Conservation (phyloP, 106 monocot genomes). For the Posidonia australis region DNA sequence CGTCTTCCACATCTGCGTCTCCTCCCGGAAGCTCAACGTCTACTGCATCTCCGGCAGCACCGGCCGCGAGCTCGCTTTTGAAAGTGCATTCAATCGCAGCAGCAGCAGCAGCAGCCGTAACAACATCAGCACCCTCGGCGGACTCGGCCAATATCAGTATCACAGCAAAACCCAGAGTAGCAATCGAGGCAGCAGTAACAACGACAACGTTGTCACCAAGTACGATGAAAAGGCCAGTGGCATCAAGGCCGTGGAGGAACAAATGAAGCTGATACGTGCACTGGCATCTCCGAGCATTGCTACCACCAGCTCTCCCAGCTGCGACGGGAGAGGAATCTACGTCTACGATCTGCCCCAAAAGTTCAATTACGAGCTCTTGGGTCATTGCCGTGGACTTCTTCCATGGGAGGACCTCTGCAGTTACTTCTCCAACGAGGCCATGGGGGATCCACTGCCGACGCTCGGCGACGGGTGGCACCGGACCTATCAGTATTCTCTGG, state of each 20-base stretch:
- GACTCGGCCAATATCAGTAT: too few species aligned
- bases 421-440: conserved; percentile 31
- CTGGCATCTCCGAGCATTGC: conserved; percentile 4
- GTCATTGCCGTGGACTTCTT: conserved; percentile 18
- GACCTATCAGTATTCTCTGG: conserved; percentile 56
- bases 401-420: conserved; percentile 58
- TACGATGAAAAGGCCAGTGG: conserved; percentile 7
- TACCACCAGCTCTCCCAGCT: neutral
- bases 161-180: too few species aligned
- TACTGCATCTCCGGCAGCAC: conserved; percentile 42
- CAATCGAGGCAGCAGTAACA: neutral
- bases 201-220: neutral
- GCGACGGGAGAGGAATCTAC: conserved; percentile 26
- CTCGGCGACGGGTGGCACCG: conserved; percentile 34
- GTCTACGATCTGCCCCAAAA: conserved; percentile 48
- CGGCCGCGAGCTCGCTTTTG: too few species aligned
- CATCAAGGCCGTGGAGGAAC: conserved; percentile 19
- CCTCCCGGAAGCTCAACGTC: conserved; percentile 32
- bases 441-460: conserved; percentile 18
- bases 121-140: too few species aligned
- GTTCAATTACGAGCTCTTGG: conserved; percentile 38
- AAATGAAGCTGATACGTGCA: conserved; percentile 17
- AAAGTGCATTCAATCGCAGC: neutral
- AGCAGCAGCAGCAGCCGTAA: too few species aligned
- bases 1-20: conserved; percentile 41